Conservation (phyloP, 2,329 filamentous ascomycete genomes). For the Zasmidium citrigriseum region DNA sequence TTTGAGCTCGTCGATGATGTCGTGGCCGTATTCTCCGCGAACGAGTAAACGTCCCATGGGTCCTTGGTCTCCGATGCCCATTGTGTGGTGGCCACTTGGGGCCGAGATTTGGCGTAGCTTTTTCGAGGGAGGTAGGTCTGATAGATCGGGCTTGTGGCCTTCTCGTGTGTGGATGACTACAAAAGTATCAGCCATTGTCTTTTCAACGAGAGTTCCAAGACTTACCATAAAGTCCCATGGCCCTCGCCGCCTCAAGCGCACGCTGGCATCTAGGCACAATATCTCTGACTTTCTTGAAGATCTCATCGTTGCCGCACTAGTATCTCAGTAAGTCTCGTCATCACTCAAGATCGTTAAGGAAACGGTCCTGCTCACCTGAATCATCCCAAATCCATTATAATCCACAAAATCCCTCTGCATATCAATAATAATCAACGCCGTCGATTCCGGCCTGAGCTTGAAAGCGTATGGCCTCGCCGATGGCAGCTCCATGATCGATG, state of each 20-base stretch:
- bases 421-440: constrained; percentile 54
- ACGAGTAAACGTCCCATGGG: constrained; percentile 56
- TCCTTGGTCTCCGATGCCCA: constrained; percentile 55
- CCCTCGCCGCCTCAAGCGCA: constrained; percentile 45
- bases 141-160: constrained; percentile 53
- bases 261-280: constrained; percentile 31
- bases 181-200: neutral
- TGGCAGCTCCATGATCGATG: constrained; percentile 33
- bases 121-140: constrained; percentile 56
- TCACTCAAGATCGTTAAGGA: no score
- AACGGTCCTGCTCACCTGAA: no score
- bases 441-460: constrained; percentile 47
- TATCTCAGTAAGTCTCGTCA: no score
- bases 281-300: constrained; percentile 28
- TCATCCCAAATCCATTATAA: constrained; percentile 53
- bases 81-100: constrained; percentile 46
- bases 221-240: constrained; percentile 41
- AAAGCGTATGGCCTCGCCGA: constrained; percentile 49
- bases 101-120: constrained; percentile 50
- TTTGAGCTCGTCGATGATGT: constrained; percentile 56
- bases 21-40: constrained; percentile 57
- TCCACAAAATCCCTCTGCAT: constrained; percentile 56
- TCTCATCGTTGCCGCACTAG: constrained; percentile 41
- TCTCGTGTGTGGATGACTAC: constrained; percentile 51
- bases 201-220: neutral